These are phyloP conservation scores for Alternaria atra DNA, from an alignment of 2,329 filamentous ascomycete species.

Conservation along the genomic window DNA sequence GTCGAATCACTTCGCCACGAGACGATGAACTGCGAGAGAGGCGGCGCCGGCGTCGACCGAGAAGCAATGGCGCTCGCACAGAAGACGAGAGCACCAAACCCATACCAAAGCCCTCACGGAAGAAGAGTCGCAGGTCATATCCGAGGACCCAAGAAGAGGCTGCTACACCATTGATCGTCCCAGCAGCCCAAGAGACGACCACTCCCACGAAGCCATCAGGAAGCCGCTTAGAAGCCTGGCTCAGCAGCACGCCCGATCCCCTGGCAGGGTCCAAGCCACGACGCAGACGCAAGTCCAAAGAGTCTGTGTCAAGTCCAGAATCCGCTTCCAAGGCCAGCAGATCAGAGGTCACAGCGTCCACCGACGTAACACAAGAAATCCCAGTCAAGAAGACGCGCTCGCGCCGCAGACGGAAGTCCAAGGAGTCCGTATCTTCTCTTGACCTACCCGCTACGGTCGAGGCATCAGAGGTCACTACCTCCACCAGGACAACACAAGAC, in stretches of 20 bases:
- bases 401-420: slow-evolving; percentile 42
- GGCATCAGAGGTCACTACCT: slow-evolving; percentile 37
- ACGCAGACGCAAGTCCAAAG: slow-evolving; percentile 42
- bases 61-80: slow-evolving; percentile 34
- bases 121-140: slow-evolving; percentile 37
- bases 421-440: slow-evolving; percentile 39
- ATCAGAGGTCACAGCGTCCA: slow-evolving; percentile 38
- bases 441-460: slow-evolving; percentile 35
- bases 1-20: slow-evolving; percentile 19
- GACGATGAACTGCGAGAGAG: slow-evolving; percentile 41
- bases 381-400: slow-evolving; percentile 40
- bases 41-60: slow-evolving; percentile 39
- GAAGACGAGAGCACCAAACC: slow-evolving; percentile 38
- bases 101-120: slow-evolving; percentile 25
- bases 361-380: slow-evolving; percentile 31
- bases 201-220: slow-evolving; percentile 54
- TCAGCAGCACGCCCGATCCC: slow-evolving; percentile 65
- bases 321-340: slow-evolving; percentile 34
- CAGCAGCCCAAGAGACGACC: slow-evolving; percentile 42
- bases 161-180: slow-evolving; percentile 25
- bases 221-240: slow-evolving; percentile 69
- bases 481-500: slow-evolving; percentile 33
- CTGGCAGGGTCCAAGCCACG: slow-evolving; percentile 59
- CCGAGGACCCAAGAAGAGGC: slow-evolving; percentile 36
- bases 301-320: slow-evolving; percentile 42